Evolutionary conservation across 495 filamentous ascomycete species (phyloP), one percentile per base, ranked within the genome.

Genomic region (Coniosporium apollinis): DNA sequence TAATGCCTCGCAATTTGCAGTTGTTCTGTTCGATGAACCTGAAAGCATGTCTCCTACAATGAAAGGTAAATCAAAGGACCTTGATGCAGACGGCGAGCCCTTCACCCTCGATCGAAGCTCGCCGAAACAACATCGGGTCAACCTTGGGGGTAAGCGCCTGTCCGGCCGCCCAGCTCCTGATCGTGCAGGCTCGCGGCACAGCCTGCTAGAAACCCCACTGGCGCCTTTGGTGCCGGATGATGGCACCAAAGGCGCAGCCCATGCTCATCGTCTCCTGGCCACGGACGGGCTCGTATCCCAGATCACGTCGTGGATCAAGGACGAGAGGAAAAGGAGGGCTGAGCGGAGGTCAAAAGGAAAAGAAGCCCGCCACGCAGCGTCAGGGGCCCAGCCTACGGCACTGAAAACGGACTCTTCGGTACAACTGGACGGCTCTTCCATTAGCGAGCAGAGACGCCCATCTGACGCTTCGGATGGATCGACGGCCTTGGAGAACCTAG

Each of bases 291-390:
- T 94, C 4, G 50, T 87, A 25, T 62, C 69, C 28, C 80, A 87
- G 49, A 72, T 94, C 16, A 61, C 65, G 15, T 72, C 76, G 38
- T 94, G 85, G 85, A 61, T 94, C 26, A 67, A 82, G 35, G 66
- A 70, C 28, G 82, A 92, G 52, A 80, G 78, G 54, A 50, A 59
- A 19, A 82, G 76, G 52, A 70, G 64, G 45, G 64, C 64, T 34
- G 53, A 57, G 14, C 62, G 62, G 34, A 69, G 66, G 45, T 51
- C 59, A 7, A 60, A 56, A 37, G 17, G 39, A 29, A 52, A 11
- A 43, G 43, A 22, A 26, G 44, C 34, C 11, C 29, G 30, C 24
- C 30, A 34, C 18, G 16, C 31, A 37, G 15, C 25, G 38, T 34
- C 28, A 21, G 38, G 39, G 17, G 50, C 47, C 13, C 47, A 11